Base-by-base conservation (phyloP, 2,329 filamentous ascomycete genomes). In the Nemania sp. region DNA sequence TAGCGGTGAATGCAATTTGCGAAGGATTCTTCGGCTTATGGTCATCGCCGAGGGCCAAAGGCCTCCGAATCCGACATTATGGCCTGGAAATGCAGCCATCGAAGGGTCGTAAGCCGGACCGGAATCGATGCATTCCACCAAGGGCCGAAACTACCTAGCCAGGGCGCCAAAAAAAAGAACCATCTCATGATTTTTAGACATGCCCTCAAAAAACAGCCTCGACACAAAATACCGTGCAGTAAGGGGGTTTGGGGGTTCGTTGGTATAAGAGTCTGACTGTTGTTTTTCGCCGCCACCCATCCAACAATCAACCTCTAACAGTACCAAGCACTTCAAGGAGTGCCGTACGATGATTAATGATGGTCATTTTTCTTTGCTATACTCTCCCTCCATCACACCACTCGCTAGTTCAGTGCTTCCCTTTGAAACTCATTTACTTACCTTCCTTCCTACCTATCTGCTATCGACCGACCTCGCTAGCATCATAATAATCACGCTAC, bases 271-370 rank as follows among this genome's bases (percentile, higher is more conserved):
- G 13, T 2, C 5, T n/a, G 3, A n/a, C 5, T n/a, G 3, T 32
- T 29, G 27, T 32, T 60, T 53, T 59, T 26, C 29, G 51, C 66
- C 62, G 66, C 66, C 62, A 60, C 62, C 22, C 18, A 38, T 32
- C 56, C 20, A n/a, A 13, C 24, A 27, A n/a, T 32, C 24, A 45
- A 20, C 27, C 35, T 61, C 61, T 45, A 49, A 64, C 61, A 57
- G 5, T 15, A 51, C 47, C 47, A 51, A 26, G 47, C 41, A 45
- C 41, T 8, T 13, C 11, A 41, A 22, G 43, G 43, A 47, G n/a
- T 47, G 13, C 43, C 43, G 47, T 51, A 13, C 20, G 20, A 27
- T 26, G 6, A 45, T n/a, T n/a, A 24, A 26, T 26, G 24, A 26
- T 27, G n/a, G 24, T 26, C 24, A 26, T 26, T 22, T 47, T 18